phyloP scores from a whole-genome alignment of 2,329 filamentous ascomycete species.

The Aspergillus jensenii region DNA sequence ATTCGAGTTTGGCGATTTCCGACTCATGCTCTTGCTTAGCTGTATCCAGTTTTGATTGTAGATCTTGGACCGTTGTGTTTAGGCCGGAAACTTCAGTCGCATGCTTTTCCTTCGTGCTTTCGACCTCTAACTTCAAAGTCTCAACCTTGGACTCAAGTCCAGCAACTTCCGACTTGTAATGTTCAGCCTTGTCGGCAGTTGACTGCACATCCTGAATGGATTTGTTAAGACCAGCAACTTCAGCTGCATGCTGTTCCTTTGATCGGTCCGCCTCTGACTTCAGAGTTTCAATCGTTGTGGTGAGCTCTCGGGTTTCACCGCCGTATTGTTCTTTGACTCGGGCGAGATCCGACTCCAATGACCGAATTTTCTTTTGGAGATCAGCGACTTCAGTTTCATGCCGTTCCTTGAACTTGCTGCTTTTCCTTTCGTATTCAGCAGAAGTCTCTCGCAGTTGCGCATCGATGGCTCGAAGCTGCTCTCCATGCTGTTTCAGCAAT shows the following conservation, averaged over 20 bases:
- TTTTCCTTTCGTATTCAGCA: slow-evolving; percentile 41
- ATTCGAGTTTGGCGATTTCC: slow-evolving; percentile 60
- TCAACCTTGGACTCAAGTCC: slow-evolving; percentile 58
- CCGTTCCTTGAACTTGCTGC: slow-evolving; percentile 37
- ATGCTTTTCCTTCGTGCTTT: slow-evolving; percentile 34
- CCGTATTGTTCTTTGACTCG: slow-evolving; percentile 53
- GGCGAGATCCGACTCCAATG: slow-evolving; percentile 52
- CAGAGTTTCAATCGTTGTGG: slow-evolving; percentile 58
- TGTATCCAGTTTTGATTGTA: slow-evolving; percentile 53
- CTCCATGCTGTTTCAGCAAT: slow-evolving; percentile 43
- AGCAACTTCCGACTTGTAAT: slow-evolving; percentile 56
- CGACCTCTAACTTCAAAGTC: slow-evolving; percentile 51
- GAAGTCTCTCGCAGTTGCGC: slow-evolving; percentile 47
- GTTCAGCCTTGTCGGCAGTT: slow-evolving; percentile 41
- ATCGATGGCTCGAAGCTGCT: slow-evolving; percentile 50
- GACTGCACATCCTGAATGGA: slow-evolving; percentile 60
- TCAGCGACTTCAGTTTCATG: slow-evolving; percentile 65
- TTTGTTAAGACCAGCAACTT: slow-evolving; percentile 60
- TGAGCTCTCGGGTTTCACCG: slow-evolving; percentile 59
- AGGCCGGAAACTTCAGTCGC: slow-evolving; percentile 63
- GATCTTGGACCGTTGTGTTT: slow-evolving; percentile 56
- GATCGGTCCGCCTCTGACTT: slow-evolving; percentile 52
- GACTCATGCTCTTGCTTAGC: slow-evolving; percentile 61
- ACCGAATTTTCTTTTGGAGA: slow-evolving; percentile 59
- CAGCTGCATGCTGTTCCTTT: slow-evolving; percentile 60